Percentiles rank a stretch among this genome's conserved stretches.
Conservation (phyloP, 495 filamentous ascomycete genomes). For the Hyaloscypha finlandica region DNA sequence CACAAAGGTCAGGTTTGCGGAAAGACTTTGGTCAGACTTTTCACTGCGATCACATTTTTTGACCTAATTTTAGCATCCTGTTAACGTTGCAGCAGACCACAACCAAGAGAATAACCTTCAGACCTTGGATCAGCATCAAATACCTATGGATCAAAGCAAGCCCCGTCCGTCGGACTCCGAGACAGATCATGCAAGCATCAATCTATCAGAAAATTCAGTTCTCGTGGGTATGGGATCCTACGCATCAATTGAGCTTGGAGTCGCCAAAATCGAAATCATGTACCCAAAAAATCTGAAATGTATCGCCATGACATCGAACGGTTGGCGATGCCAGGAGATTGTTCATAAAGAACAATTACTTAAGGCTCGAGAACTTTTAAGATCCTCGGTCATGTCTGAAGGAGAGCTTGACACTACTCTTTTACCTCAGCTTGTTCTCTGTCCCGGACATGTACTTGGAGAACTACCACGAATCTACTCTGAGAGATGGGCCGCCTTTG, state of each 20-base stretch:
- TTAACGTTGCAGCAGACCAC: too few species aligned
- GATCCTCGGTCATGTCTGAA: background rate
- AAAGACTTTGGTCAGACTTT: too few species aligned
- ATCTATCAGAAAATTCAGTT: slow-evolving; percentile 11
- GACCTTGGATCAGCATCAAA: too few species aligned
- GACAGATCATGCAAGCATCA: background rate
- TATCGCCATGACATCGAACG: slow-evolving; percentile 22
- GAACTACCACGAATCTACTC: slow-evolving; percentile 14
- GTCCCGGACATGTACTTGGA: slow-evolving; percentile 18
- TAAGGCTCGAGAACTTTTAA: slow-evolving; percentile 16
- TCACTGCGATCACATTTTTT: too few species aligned
- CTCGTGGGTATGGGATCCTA: slow-evolving; percentile 8
- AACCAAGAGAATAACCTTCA: too few species aligned
- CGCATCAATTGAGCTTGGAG: slow-evolving; percentile 22
- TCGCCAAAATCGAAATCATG: slow-evolving; percentile 19
- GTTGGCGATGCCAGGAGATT: slow-evolving; percentile 16
- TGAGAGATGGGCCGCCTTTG: slow-evolving; percentile 14
- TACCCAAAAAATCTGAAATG: slow-evolving; percentile 20
- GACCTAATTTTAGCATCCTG: too few species aligned
- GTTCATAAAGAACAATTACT: slow-evolving; percentile 11
- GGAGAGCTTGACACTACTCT: slow-evolving; percentile 10
- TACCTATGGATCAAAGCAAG: background rate
- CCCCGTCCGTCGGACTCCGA: background rate
- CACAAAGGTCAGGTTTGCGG: background rate
- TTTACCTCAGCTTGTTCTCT: slow-evolving; percentile 15